A percentile compares a stretch with the other conserved stretches of the same genome.
Evolutionary conservation across 805 yeast genomes (phyloP).

Genomic region (Zygosaccharomyces siamensis): DNA sequence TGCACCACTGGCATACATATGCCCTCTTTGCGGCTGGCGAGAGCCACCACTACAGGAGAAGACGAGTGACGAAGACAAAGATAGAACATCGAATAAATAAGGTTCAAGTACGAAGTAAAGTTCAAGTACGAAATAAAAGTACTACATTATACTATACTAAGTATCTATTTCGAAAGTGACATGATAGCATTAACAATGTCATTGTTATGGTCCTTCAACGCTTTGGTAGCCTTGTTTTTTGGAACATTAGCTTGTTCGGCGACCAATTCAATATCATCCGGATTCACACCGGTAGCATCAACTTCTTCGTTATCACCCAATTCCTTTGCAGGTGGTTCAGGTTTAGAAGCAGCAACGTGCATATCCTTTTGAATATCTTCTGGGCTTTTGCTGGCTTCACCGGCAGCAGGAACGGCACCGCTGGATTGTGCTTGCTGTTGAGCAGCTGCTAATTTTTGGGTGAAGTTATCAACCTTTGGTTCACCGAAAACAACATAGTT

Average conservation of each 20-base stretch:
- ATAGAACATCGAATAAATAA: neutral
- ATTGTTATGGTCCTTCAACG: constrained; percentile 81
- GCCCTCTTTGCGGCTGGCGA: constrained; percentile 26
- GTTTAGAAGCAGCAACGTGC: constrained; percentile 53
- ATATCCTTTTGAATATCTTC: constrained; percentile 80
- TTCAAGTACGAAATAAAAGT: neutral
- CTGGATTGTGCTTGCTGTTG: constrained; percentile 56
- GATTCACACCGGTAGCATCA: constrained; percentile 79
- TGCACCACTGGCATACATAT: constrained; percentile 23
- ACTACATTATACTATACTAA: neutral
- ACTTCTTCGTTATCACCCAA: constrained; percentile 67
- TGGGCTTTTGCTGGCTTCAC: constrained; percentile 57
- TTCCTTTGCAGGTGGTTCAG: constrained; percentile 41
- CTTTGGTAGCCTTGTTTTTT: constrained; percentile 85
- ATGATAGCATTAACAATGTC: constrained; percentile 96
- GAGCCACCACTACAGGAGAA: constrained; percentile 10
- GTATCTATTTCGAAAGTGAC: constrained; percentile 49
- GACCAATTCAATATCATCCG: constrained; percentile 79
- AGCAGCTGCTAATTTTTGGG: constrained; percentile 80
- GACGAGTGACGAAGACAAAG: constrained; percentile 4
- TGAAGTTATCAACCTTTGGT: constrained; percentile 92
- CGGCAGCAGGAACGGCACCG: constrained; percentile 42
- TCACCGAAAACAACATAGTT: constrained; percentile 97
- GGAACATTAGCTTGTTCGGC: constrained; percentile 88
- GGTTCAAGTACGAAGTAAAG: constrained; percentile 1